A percentile compares a stretch with the other conserved stretches of the same genome.
Conservation (phyloP, 1,284 basidiomycete genomes). For the Coniferiporia weirii region DNA sequence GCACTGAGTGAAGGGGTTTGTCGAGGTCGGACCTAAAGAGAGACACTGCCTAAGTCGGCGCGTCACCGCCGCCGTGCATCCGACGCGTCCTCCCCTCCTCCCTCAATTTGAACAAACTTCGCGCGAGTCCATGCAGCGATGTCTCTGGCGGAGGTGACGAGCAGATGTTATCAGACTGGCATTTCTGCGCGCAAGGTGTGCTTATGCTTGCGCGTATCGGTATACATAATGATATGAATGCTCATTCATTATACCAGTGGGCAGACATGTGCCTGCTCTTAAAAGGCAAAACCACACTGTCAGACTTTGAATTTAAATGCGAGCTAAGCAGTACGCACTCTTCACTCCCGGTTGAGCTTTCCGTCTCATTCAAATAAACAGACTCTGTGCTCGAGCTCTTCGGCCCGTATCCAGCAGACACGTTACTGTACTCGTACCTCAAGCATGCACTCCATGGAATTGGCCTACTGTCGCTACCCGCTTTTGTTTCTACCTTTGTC, state of each 20-base stretch:
- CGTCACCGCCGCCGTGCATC: background rate
- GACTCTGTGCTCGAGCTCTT: constrained; percentile 65
- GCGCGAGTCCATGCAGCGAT: too few relatives aligned
- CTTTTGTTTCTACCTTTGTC: constrained; percentile 54
- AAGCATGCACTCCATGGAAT: constrained; percentile 47
- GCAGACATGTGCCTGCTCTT: constrained; percentile 16
- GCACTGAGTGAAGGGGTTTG: background rate
- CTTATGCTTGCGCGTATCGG: background rate
- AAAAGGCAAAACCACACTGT: background rate
- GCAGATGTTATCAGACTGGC: constrained; percentile 67
- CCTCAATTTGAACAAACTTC: background rate
- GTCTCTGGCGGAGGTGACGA: constrained; percentile 61
- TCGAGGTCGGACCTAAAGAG: background rate
- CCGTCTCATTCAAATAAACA: constrained; percentile 26
- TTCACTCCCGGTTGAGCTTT: constrained; percentile 17
- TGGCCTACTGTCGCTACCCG: constrained; percentile 49
- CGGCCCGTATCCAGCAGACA: constrained; percentile 59
- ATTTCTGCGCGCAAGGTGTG: constrained; percentile 54
- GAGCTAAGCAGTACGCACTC: constrained; percentile 35
- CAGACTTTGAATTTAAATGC: constrained; percentile 25
- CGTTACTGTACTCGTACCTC: constrained; percentile 56
- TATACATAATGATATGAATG: background rate
- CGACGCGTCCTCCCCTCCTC: background rate
- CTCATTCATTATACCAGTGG: constrained; percentile 43
- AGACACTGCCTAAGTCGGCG: too few relatives aligned